These are phyloP conservation scores for Talaromyces thailandensis DNA, from an alignment of 495 filamentous ascomycete genomes.

Conservation along the genomic window DNA sequence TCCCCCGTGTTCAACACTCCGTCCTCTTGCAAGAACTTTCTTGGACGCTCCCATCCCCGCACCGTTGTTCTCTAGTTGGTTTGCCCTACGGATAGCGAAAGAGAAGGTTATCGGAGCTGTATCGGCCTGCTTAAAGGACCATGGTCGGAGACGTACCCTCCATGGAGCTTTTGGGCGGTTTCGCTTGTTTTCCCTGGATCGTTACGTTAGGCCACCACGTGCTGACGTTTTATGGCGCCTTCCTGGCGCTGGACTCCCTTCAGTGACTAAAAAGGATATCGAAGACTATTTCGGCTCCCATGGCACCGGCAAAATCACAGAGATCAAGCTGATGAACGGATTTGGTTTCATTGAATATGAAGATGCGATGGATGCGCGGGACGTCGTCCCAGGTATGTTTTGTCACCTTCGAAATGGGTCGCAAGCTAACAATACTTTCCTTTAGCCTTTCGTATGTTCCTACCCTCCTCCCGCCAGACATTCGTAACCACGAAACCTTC, in stretches of 20 bases:
- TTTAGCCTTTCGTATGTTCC: constrained; percentile 46
- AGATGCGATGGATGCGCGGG: constrained; percentile 91
- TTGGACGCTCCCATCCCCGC: constrained; percentile 2
- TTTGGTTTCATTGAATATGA: constrained; percentile 99
- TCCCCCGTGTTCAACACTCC: constrained; percentile 5
- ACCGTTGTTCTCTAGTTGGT: constrained; percentile 4
- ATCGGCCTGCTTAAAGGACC: constrained; percentile 2
- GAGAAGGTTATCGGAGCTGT: constrained; percentile 1
- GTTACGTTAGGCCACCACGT: constrained; percentile 11
- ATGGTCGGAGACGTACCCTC: constrained; percentile 6
- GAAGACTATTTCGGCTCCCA: constrained; percentile 92
- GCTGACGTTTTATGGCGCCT: constrained; percentile 21
- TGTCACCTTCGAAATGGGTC: neutral
- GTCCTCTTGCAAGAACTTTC: constrained; percentile 4
- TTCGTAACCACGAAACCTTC: constrained; percentile 1
- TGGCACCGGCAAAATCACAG: constrained; percentile 92
- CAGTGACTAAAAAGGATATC: constrained; percentile 93
- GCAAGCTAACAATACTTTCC: neutral
- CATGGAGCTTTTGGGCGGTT: constrained; percentile 14
- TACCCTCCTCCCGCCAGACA: constrained; percentile 3
- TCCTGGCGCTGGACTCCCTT: constrained; percentile 17
- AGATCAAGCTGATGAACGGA: constrained; percentile 99
- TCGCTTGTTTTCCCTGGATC: constrained; percentile 14
- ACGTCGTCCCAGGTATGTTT: constrained; percentile 82
- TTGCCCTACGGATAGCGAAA: neutral